Evolutionary conservation across 225 moss, liverwort and hornwort genomes (phyloP).

Genomic region (Lunularia cruciata): DNA sequence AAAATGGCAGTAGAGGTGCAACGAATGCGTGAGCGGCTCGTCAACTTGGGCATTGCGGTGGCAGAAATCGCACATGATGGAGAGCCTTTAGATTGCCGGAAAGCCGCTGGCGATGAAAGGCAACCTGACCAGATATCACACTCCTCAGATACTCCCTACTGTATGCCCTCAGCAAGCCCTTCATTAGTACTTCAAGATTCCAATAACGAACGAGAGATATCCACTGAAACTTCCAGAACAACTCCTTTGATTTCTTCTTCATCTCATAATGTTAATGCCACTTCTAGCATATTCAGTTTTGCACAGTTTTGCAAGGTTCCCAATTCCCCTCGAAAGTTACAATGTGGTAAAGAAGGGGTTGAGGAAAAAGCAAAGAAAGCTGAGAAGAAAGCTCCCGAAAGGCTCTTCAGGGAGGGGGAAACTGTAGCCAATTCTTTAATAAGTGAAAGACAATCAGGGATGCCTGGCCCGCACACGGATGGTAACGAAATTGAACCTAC

Average conservation of each 20-base stretch:
- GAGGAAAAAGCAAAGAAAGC: neutral
- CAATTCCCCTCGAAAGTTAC: slow-evolving; percentile 17
- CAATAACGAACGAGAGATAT: slow-evolving; percentile 28
- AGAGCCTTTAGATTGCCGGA: slow-evolving; percentile 45
- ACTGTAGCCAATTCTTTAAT: neutral
- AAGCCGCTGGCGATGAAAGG: slow-evolving; percentile 46
- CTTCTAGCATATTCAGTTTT: slow-evolving; percentile 20
- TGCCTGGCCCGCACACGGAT: neutral
- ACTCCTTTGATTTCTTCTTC: slow-evolving; percentile 14
- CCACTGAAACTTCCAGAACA: slow-evolving; percentile 23
- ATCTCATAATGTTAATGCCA: slow-evolving; percentile 16
- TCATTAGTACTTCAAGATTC: slow-evolving; percentile 25
- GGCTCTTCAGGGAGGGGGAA: slow-evolving; percentile 6
- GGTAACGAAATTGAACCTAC: neutral
- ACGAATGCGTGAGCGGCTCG: slow-evolving; percentile 72
- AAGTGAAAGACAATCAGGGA: slow-evolving; percentile 8
- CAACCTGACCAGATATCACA: slow-evolving; percentile 22
- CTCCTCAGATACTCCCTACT: slow-evolving; percentile 32
- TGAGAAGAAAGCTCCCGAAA: slow-evolving; percentile 11
- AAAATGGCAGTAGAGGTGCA: slow-evolving; percentile 82
- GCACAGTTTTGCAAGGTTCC: slow-evolving; percentile 26
- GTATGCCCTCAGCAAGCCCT: slow-evolving; percentile 32
- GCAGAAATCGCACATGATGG: slow-evolving; percentile 69
- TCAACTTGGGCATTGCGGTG: slow-evolving; percentile 67
- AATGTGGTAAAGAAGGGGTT: slow-evolving; percentile 11